Evolutionary conservation across 305 asterid genomes (phyloP), one percentile per base, ranked within the genome.

Genomic region (Salvia sclarea): DNA sequence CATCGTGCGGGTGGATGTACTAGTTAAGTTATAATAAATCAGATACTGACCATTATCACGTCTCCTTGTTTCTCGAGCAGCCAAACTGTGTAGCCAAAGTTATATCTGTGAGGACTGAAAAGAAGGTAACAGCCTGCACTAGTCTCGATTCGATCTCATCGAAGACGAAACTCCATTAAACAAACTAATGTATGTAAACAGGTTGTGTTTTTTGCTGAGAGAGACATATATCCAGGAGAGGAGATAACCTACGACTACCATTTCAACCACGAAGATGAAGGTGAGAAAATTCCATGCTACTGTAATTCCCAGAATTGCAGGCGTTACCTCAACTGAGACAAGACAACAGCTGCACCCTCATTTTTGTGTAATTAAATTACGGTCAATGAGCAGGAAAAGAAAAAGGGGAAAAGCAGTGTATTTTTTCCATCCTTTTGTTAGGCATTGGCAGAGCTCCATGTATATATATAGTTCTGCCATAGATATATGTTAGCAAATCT

Each of bases 151-250:
- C 37, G 6, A 59, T 52, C 10, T 41, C 58, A 12, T 25, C 16
- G 18, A 6, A 61, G 12, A 5, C 25, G 69, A 28, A 28, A 28
- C 12, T 18, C 20, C 31, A 12, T 49, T 18, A 20, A 49, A 49
- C 25, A 47, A 20, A 21, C 28, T 49, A 21, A 45, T 59, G 57
- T 52, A 44, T 54, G 16, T 53, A 10, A 55, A 60, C 78, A 87
- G 95, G 95, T 85, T 49, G 81, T 87, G 40, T 87, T 83, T 73
- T 78, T 81, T 21, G 88, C 90, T 24, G 88, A 83, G 63, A 85
- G 95, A 74, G 92, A 85, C 57, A 77, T 85, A 73, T 85, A 80
- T 71, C 95, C 95, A 16, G 95, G 95, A 57, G 92, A 88, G 84
- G 95, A 88, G 84, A 80, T 85, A 52, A 85, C 90, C 0, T 88